Evolutionary conservation across 495 filamentous ascomycete species (phyloP).

Genomic region (Beverwykella pulmonaria): DNA sequence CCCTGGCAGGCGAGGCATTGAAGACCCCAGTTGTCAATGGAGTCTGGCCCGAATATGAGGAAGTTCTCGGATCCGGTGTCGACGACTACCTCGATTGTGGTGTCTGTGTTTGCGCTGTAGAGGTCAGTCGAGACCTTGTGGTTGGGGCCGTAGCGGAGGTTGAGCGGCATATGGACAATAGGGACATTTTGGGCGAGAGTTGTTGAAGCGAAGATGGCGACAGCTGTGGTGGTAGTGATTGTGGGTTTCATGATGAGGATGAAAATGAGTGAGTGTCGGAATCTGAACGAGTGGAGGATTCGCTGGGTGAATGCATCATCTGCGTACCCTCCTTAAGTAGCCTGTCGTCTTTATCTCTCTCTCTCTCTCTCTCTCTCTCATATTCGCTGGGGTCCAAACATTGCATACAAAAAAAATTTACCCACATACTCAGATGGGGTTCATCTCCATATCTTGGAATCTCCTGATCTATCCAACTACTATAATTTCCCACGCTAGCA

Average conservation of each 20-base stretch:
- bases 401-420: too few species aligned
- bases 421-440: too few species aligned
- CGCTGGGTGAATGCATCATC: not conserved
- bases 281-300: not conserved
- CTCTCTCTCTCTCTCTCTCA: too few species aligned
- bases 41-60: not conserved
- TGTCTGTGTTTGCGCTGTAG: not conserved
- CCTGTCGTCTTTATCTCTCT: too few species aligned
- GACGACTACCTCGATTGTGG: not conserved
- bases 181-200: not conserved
- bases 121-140: constrained; percentile 1
- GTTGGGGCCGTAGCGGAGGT: not conserved
- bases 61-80: not conserved
- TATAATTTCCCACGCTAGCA: too few species aligned
- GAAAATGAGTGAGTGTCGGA: not conserved
- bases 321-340: too few species aligned
- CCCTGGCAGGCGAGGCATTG: not conserved
- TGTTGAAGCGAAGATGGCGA: not conserved
- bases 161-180: not conserved
- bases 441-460: too few species aligned
- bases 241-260: not conserved
- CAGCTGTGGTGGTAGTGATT: not conserved
- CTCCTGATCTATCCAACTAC: too few species aligned
- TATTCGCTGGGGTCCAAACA: too few species aligned
- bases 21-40: not conserved